Evolutionary conservation across 1,284 basidiomycete genomes (phyloP).

Genomic region (Golubevia pallescens): DNA sequence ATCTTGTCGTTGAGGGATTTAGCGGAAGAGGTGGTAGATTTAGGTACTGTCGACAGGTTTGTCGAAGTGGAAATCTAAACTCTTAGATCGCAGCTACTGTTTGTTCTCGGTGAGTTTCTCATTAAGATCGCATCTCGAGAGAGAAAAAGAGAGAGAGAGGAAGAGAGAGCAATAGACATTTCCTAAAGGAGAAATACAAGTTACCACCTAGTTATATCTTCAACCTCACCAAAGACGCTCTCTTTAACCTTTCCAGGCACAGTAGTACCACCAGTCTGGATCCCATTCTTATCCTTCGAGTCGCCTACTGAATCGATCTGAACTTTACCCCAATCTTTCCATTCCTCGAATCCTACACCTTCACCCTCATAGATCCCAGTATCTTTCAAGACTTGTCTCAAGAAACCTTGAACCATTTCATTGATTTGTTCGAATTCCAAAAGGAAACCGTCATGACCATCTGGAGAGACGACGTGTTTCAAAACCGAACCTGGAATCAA

Average conservation of each 20-base stretch:
- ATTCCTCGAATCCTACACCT: conserved; percentile 11
- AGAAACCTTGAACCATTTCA: conserved; percentile 23
- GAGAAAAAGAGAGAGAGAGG: too few species aligned
- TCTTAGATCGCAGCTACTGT: too few species aligned
- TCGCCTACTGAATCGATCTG: too few species aligned
- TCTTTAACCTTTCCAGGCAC: conserved; percentile 39
- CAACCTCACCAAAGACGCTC: conserved; percentile 48
- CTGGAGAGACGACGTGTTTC: conserved; percentile 32
- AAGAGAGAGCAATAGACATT: too few species aligned
- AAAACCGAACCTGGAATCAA: conserved; percentile 33
- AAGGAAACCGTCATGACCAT: conserved; percentile 62
- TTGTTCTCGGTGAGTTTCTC: too few species aligned
- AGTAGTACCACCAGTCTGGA: neutral
- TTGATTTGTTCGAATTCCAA: conserved; percentile 61
- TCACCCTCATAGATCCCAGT: conserved; percentile 17
- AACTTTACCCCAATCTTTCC: conserved; percentile 12
- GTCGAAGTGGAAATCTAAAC: too few species aligned
- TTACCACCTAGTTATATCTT: conserved; percentile 55
- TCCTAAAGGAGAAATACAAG: too few species aligned
- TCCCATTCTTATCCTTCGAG: too few species aligned
- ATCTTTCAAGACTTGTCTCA: conserved; percentile 10
- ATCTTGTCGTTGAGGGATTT: too few species aligned
- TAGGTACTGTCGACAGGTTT: too few species aligned
- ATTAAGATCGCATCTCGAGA: too few species aligned
- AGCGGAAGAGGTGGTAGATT: too few species aligned